Evolutionary conservation across 805 yeast genomes (phyloP).

Genomic region (Aciculoconidium aculeatum): DNA sequence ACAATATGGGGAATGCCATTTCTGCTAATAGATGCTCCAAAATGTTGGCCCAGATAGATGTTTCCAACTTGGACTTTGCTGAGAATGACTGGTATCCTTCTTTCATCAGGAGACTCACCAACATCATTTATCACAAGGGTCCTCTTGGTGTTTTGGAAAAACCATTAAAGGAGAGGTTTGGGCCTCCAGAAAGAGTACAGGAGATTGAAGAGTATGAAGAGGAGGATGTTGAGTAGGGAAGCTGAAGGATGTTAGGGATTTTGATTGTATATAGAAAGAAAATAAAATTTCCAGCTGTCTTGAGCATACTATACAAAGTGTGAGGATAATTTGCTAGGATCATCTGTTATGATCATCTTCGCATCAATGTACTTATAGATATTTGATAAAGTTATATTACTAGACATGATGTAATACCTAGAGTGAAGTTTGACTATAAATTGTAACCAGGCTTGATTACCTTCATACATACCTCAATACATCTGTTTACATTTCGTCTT

Average conservation of each 20-base stretch:
- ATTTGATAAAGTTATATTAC: too few species aligned
- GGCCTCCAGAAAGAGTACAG: slow-evolving; percentile 26
- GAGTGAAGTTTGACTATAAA: too few species aligned
- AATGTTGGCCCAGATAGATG: slow-evolving; percentile 18
- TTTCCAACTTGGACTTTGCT: slow-evolving; percentile 17
- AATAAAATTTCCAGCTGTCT: not conserved
- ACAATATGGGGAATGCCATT: slow-evolving; percentile 15
- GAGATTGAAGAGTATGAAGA: slow-evolving; percentile 38
- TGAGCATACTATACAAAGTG: too few species aligned
- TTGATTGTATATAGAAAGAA: too few species aligned
- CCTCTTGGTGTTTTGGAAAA: slow-evolving; percentile 39
- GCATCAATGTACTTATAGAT: too few species aligned
- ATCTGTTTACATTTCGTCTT: too few species aligned
- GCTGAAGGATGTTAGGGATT: too few species aligned
- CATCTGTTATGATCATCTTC: too few species aligned
- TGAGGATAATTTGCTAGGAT: too few species aligned
- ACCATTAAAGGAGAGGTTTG: slow-evolving; percentile 34
- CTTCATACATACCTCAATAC: too few species aligned
- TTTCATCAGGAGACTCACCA: slow-evolving; percentile 27
- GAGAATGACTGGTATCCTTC: slow-evolving; percentile 29
- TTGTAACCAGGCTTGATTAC: too few species aligned
- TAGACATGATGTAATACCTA: too few species aligned
- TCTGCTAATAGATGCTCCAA: slow-evolving; percentile 24
- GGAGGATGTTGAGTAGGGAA: slow-evolving; percentile 29
- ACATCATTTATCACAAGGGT: slow-evolving; percentile 34